Evolutionary conservation across 352 stramenopile species (phyloP), one percentile per base, ranked within the genome.

Genomic region (Phytophthora meadii): DNA sequence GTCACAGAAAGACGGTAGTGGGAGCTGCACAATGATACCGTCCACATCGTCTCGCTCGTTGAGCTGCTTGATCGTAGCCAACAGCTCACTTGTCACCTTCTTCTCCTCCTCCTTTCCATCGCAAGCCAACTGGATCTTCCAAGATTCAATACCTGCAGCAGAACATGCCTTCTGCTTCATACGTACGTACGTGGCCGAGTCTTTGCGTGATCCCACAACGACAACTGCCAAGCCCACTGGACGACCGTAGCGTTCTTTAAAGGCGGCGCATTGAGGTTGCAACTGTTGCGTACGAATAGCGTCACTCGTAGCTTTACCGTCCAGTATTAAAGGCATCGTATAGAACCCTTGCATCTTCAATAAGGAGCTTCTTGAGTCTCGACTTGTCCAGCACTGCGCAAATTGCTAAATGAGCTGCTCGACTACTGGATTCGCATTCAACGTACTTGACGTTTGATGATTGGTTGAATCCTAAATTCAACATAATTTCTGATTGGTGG

Each of bases 101-200:
- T 64, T 48, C 5, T 67, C 46, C 2, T 50, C 27, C 15, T 50
- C 63, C 12, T 79, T 65, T 11, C 56, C 42, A 0, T 71, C 68
- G 40, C 85, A 28, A 4, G 55, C 37, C 54, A 91, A 80, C 25
- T 87, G 79, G 19, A 88, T 46, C 70, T 92, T 93, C 82, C 97
- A 97, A 17, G 84, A 97, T 25, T 66, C 30, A 64, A 99, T 98
- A 45, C 97, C 97, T 17, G 96, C 89, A 63, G 98, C 92, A 0
- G 81, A 84, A 69, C 96, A 99, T 27, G 98, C 96, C 60, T 97
- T 98, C 74, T 99, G 97, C 83, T 99, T 99, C 93, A 99, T 99
- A 34, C 97, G 92, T 41, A 99, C 98, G 74, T 99, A 99, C 42
- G 97, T 98, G 39, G 84, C 87, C 52, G 96, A 99, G 81, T 99